phyloP scores from a whole-genome alignment of 495 filamentous ascomycete genomes.

The Hyaloscypha hepaticicola region DNA sequence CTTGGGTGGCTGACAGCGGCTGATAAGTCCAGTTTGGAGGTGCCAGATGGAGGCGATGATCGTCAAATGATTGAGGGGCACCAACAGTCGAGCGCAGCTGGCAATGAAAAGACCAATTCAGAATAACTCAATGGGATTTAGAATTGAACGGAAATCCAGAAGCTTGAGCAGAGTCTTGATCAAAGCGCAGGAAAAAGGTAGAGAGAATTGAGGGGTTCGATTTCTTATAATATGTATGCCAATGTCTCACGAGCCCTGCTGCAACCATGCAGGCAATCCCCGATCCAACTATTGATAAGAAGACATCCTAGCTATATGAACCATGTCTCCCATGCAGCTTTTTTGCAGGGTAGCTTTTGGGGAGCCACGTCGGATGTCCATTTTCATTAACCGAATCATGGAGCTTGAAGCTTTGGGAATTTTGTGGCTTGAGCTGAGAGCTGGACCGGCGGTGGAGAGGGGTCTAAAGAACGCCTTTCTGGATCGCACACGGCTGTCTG shows the following conservation, averaged over 20 bases:
- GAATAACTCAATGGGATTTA: background rate
- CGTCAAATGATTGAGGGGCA: background rate
- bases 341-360: background rate
- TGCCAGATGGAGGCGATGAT: background rate
- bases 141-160: background rate
- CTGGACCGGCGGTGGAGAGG: background rate
- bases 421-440: constrained; percentile 5
- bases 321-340: constrained; percentile 2
- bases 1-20: constrained; percentile 13
- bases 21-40: constrained; percentile 21
- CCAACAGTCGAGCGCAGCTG: background rate
- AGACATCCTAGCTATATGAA: background rate
- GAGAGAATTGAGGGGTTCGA: background rate
- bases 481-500: background rate
- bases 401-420: background rate
- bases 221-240: constrained; percentile 11
- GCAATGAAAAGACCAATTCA: constrained; percentile 3
- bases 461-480: background rate
- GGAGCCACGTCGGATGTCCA: background rate
- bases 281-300: background rate
- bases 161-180: background rate
- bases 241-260: background rate
- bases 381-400: background rate
- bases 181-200: background rate
- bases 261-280: background rate